Evolutionary conservation across 768 basidiomycete genomes (phyloP).

Genomic region (Panaeolus cyanescens): DNA sequence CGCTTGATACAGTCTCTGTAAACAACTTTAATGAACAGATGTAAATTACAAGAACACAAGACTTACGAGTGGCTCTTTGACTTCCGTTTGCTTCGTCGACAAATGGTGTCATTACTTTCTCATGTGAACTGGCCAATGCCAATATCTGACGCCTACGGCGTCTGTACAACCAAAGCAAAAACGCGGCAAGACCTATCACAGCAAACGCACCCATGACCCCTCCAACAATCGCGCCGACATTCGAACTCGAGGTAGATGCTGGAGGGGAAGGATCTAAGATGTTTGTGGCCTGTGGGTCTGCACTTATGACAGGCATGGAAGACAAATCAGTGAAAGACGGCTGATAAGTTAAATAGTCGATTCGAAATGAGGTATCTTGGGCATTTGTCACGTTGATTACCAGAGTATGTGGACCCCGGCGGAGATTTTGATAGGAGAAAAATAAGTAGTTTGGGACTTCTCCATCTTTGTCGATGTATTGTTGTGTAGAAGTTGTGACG

Average conservation of each 20-base stretch:
- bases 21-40: not conserved
- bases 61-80: not conserved
- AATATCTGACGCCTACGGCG: not conserved
- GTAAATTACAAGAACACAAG: no score
- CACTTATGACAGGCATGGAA: slow-evolving; percentile 13
- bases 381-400: slow-evolving; percentile 20
- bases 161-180: slow-evolving; percentile 7
- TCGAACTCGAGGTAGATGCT: not conserved
- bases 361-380: slow-evolving; percentile 16
- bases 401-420: slow-evolving; percentile 20
- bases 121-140: not conserved
- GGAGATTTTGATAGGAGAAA: slow-evolving; percentile 18
- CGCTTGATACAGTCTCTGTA: not conserved
- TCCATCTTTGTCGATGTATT: slow-evolving; percentile 14
- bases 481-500: slow-evolving; percentile 15
- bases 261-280: not conserved
- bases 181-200: slow-evolving; percentile 6
- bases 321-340: slow-evolving; percentile 22
- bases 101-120: not conserved
- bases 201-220: slow-evolving; percentile 10
- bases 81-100: not conserved
- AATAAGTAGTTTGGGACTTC: slow-evolving; percentile 24
- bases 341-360: slow-evolving; percentile 29
- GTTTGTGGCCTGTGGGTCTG: not conserved
- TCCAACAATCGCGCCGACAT: slow-evolving; percentile 15